Percentiles rank a stretch among this genome's conserved stretches.
Evolutionary conservation across 345 rosid species (phyloP).

Genomic region (Eucalyptus albens): DNA sequence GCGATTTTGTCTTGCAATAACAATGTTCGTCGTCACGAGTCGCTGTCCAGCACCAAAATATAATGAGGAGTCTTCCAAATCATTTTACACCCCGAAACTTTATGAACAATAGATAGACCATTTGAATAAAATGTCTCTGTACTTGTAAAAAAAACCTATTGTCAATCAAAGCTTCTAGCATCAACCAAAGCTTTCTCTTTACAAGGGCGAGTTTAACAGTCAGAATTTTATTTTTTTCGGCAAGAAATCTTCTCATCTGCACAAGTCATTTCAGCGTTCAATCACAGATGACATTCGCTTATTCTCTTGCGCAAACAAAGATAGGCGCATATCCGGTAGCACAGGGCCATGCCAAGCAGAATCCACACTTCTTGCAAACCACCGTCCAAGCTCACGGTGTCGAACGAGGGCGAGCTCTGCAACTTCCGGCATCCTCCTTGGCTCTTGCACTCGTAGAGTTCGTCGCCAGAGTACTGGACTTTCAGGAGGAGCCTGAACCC

Average conservation of each 20-base stretch:
- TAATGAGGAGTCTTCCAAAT: background rate
- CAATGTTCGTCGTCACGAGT: background rate
- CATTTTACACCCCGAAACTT: background rate
- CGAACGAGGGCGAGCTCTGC: constrained; percentile 76
- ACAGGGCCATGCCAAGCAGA: constrained; percentile 69
- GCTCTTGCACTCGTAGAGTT: constrained; percentile 66
- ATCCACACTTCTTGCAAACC: constrained; percentile 91
- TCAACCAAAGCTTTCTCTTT: background rate
- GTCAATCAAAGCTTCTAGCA: background rate
- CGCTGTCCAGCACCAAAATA: background rate
- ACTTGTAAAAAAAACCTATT: background rate
- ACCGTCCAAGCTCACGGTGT: constrained; percentile 60
- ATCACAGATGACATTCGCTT: constrained; percentile 42
- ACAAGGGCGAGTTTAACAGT: background rate
- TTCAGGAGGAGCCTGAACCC: constrained; percentile 82
- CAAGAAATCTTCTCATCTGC: background rate
- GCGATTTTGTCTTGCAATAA: background rate
- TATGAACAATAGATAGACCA: background rate
- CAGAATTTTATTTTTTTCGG: background rate
- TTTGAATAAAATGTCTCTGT: background rate
- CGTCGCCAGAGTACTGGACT: constrained; percentile 73
- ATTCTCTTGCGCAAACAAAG: constrained; percentile 63
- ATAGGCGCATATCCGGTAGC: constrained; percentile 58
- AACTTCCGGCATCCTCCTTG: constrained; percentile 56
- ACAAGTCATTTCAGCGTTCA: background rate